Evolutionary conservation across 2,329 filamentous ascomycete species (phyloP).

Genomic region (Tolypocladium inflatum): DNA sequence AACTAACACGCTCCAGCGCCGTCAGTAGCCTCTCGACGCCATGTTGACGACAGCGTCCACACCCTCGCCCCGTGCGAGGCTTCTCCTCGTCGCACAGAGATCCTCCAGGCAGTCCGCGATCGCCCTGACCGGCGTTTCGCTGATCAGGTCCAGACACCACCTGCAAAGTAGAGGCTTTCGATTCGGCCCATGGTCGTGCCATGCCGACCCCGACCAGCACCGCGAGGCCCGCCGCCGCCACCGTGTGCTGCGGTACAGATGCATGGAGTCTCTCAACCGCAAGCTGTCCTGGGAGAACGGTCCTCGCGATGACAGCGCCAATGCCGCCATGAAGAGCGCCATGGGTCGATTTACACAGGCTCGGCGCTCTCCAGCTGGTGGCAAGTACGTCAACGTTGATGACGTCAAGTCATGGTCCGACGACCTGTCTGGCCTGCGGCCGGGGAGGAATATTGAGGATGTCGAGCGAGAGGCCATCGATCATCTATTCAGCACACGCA

Average conservation of each 20-base stretch:
- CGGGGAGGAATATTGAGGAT: conserved; percentile 33
- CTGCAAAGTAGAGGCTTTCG: conserved; percentile 32
- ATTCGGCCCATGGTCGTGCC: conserved; percentile 36
- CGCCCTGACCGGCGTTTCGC: not conserved
- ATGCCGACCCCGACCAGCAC: conserved; percentile 28
- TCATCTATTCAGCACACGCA: conserved; percentile 28
- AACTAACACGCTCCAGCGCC: not conserved
- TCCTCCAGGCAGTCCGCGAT: not conserved
- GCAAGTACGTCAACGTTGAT: conserved; percentile 24
- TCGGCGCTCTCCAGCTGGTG: conserved; percentile 21
- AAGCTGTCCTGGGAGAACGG: conserved; percentile 36
- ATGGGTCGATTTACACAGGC: conserved; percentile 24
- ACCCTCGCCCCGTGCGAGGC: not conserved
- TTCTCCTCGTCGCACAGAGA: not conserved
- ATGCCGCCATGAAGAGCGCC: conserved; percentile 28
- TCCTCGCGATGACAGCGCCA: conserved; percentile 22
- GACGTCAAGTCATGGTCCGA: conserved; percentile 25
- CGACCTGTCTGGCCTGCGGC: conserved; percentile 25
- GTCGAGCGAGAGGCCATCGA: conserved; percentile 34
- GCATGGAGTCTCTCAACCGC: conserved; percentile 33
- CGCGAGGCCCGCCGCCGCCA: conserved; percentile 35
- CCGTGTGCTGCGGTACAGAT: conserved; percentile 32
- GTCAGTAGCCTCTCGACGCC: not conserved
- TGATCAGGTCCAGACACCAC: not conserved
- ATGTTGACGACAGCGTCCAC: not conserved